phyloP scores from a whole-genome alignment of 805 yeast genomes.

The Teunomyces stri region DNA sequence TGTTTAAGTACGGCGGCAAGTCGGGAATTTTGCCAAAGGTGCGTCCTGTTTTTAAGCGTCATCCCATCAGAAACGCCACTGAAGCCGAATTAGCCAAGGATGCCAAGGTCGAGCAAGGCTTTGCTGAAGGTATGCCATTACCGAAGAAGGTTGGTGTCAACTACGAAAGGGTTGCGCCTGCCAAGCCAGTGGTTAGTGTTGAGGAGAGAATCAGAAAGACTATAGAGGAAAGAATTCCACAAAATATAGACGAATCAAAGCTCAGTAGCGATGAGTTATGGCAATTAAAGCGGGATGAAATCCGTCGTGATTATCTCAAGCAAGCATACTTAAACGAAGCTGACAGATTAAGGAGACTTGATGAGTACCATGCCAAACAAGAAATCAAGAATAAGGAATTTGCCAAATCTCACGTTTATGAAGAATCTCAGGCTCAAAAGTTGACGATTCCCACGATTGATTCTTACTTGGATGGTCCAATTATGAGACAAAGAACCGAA shows the following conservation, averaged over 20 bases:
- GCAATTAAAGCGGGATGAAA: conserved; percentile 52
- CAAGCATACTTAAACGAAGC: conserved; percentile 61
- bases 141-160: conserved; percentile 52
- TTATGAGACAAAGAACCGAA: conserved; percentile 68
- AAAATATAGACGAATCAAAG: conserved; percentile 30
- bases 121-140: conserved; percentile 67
- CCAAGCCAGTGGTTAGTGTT: conserved; percentile 55
- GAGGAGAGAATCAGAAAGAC: conserved; percentile 55
- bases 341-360: conserved; percentile 41
- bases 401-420: conserved; percentile 29
- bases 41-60: conserved; percentile 66
- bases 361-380: conserved; percentile 23
- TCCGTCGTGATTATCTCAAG: conserved; percentile 69
- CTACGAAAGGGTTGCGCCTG: conserved; percentile 52
- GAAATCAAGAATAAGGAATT: conserved; percentile 27
- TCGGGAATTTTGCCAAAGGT: conserved; percentile 82
- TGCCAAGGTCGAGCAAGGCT: conserved; percentile 53
- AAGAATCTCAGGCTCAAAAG: conserved; percentile 51
- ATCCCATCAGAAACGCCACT: conserved; percentile 51
- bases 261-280: conserved; percentile 40
- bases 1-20: conserved; percentile 55
- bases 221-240: conserved; percentile 44
- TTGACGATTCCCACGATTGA: conserved; percentile 82
- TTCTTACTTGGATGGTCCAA: conserved; percentile 60
- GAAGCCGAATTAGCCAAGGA: conserved; percentile 42